These are phyloP conservation scores for Lasiodiplodia gonubiensis DNA, from an alignment of 2,329 filamentous ascomycete genomes.

Conservation along the genomic window DNA sequence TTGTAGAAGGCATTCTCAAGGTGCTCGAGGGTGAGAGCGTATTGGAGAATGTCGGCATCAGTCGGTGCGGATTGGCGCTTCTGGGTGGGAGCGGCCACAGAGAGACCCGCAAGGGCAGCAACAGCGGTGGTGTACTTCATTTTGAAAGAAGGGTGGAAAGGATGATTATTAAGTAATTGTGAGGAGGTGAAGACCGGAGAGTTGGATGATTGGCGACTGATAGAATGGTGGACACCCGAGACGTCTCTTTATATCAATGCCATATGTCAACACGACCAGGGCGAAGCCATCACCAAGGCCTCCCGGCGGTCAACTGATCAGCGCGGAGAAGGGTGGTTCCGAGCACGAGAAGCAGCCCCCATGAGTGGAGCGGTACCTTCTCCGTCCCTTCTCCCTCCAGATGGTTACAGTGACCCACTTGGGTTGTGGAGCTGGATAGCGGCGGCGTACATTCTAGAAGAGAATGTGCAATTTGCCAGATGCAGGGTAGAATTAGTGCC, in stretches of 20 bases:
- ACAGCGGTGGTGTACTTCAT: slow-evolving; percentile 23
- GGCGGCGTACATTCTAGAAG: neutral
- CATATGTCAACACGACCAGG: neutral
- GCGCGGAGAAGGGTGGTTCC: slow-evolving; percentile 8
- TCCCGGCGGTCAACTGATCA: neutral
- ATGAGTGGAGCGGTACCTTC: neutral
- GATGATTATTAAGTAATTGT: slow-evolving; percentile 5
- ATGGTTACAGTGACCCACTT: neutral
- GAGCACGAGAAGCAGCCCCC: neutral
- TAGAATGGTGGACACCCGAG: neutral
- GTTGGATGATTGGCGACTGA: slow-evolving; percentile 5
- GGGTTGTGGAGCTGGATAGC: neutral
- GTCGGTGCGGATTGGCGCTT: slow-evolving; percentile 18
- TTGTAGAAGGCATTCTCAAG: slow-evolving; percentile 68
- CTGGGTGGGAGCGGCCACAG: slow-evolving; percentile 19
- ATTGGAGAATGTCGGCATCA: slow-evolving; percentile 47
- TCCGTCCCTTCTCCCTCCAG: neutral
- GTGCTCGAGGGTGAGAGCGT: slow-evolving; percentile 53
- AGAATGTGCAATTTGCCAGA: neutral
- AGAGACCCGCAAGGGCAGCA: slow-evolving; percentile 11
- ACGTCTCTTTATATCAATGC: slow-evolving; percentile 2
- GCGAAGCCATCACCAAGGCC: too few relatives aligned
- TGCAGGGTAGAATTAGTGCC: neutral
- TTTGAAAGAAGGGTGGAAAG: neutral
- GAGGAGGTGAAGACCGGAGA: neutral